Base-by-base conservation (phyloP, 768 basidiomycete genomes). In the Trametes elegans region DNA sequence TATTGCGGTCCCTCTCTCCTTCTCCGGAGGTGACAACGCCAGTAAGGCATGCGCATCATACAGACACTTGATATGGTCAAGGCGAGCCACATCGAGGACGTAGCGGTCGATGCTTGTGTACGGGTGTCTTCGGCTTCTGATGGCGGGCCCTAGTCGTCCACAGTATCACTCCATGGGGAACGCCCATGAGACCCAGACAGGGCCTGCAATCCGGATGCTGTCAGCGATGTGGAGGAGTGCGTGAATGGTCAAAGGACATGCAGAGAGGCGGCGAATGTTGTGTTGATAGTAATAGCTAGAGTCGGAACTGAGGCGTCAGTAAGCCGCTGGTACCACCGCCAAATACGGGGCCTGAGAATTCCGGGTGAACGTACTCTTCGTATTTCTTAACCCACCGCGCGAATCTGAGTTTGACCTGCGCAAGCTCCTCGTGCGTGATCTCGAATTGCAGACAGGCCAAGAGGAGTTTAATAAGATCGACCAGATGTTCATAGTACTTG, bases 211-310 rank as follows among this genome's bases (percentile, higher is more conserved):
- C 9, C 46, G 43, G 39, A 71, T 70, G 49, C 63, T 64, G 49
- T 68, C 65, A 0, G 61, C 65, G 38, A 71, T 61, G 39, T 72
- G 70, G 5, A 72, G 60, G 1, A 71, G 54, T 0, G 64, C 70
- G 51, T 74, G 72, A 5, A 74, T 58, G 1, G 71, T 70, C 0
- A 73, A 40, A 0, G 67, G 62, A 39, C 71, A 73, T 0, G 63
- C 49, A 3, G 68, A 53, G 2, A 74, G 43, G 1, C 65, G 60
- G 3, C 43, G 10, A 0, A 62, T 55, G 19, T 62, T 18, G 19
- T 62, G 45, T 38, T 73, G 66, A 47, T 73, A 73, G 29, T 71
- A 74, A 19, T 39, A n/a, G 14, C 34, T 28, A 18, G 18, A 14
- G 13, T 6, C n/a, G n/a, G 14, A 24, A 34, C 5, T 13, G 9